Base-by-base conservation (phyloP, 192 early-diverging fungal genomes). In the Pilaira anomala region DNA sequence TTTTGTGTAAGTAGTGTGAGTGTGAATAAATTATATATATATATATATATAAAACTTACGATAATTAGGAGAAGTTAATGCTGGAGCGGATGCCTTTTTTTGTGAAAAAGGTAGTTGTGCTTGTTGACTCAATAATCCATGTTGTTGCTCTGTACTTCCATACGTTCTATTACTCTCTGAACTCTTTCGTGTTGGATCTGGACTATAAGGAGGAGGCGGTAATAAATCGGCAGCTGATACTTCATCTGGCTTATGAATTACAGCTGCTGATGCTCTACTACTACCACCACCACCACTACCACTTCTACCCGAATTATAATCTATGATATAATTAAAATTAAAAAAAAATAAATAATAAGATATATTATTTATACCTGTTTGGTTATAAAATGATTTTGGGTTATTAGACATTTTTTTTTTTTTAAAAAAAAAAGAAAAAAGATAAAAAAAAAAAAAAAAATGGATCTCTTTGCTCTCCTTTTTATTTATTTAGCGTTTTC, bases 341-440 rank as follows among this genome's bases (percentile, higher is more conserved):
- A 16, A 6, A 58, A 24, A 14, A 41, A 33, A 12, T 7, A 29
- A 55, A 55, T 9, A 29, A 2, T n/a, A 55, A 36, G 30, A 4
- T 4, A 39, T 36, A 14, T 57, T 25, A 41, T 41, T 40, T 36
- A 41, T 58, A 58, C 56, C 56, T 25, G 56, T 13, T 42, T 58
- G 36, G 24, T 58, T 58, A 39, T 58, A 58, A 41, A 24, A 58
- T 58, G 33, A 19, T 22, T 58, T 58, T 58, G 56, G 56, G 33
- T 58, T n/a, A n/a, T n/a, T 58, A 21, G 39, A 21, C 56, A 58
- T 58, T 11, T 29, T 55, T 12, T 55, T 36, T 55, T 19, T 11
- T n/a, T 26, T 14, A 5, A 12, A 4, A 39, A 40, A 18, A 41
- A 40, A 41, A 41, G n/a, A 9, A 21, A 8, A 55, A 56, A 22